Percentiles rank a stretch among this genome's conserved stretches.
Conservation (phyloP, 495 filamentous ascomycete species). For the Parathielavia appendiculata region DNA sequence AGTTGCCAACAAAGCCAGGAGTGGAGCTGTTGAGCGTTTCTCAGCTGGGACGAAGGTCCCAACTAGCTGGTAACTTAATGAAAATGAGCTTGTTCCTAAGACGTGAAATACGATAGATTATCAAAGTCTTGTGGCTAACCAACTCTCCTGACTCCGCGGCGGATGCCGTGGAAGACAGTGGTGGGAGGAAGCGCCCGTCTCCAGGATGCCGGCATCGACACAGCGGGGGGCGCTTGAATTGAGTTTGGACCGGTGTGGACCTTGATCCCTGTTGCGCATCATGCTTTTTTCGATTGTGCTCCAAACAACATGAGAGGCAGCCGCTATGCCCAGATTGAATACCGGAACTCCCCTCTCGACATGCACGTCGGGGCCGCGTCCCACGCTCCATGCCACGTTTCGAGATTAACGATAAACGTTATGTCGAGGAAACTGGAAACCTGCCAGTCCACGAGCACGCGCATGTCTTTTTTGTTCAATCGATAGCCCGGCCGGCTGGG, state of each 20-base stretch:
- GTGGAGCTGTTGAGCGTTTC: too few relatives aligned
- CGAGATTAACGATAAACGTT: background rate
- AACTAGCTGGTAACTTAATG: too few relatives aligned
- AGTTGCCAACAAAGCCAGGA: too few relatives aligned
- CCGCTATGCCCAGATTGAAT: constrained; percentile 5
- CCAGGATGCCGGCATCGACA: constrained; percentile 3
- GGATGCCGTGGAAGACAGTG: background rate
- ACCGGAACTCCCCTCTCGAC: background rate
- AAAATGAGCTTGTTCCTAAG: too few relatives aligned
- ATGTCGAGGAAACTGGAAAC: background rate
- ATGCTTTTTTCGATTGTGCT: constrained; percentile 7
- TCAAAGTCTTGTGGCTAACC: too few relatives aligned
- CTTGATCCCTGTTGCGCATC: constrained; percentile 31
- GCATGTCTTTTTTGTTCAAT: background rate
- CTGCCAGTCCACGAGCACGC: background rate
- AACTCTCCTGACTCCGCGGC: background rate
- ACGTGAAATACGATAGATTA: too few relatives aligned
- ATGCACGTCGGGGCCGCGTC: background rate
- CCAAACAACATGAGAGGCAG: background rate
- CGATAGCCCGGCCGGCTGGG: background rate
- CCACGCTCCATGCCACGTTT: background rate
- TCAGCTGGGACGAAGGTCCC: too few relatives aligned
- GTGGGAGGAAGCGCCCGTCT: background rate
- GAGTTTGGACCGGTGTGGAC: constrained; percentile 13
- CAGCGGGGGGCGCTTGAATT: constrained; percentile 11